These are phyloP conservation scores for Mycena maculata DNA, from an alignment of 768 basidiomycete genomes.

Conservation along the genomic window DNA sequence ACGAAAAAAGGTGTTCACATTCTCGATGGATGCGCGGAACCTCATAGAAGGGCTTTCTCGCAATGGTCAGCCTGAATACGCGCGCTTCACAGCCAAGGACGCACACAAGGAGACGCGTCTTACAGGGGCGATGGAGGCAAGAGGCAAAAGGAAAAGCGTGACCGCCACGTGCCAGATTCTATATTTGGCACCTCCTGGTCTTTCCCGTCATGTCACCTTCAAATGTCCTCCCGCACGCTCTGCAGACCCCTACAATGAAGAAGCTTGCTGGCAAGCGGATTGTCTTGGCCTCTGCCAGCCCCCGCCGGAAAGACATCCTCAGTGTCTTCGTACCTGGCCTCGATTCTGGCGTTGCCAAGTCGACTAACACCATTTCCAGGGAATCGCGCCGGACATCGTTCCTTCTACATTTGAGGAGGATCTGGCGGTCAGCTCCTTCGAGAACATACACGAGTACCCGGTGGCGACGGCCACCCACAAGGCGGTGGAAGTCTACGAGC, in stretches of 20 bases:
- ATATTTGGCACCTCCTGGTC: background rate
- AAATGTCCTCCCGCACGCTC: constrained; percentile 68
- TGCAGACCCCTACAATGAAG: constrained; percentile 68
- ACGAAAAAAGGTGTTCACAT: constrained; percentile 69
- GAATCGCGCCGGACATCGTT: constrained; percentile 73
- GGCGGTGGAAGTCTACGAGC: constrained; percentile 88
- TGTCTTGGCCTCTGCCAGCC: constrained; percentile 88
- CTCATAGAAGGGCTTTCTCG: constrained; percentile 55
- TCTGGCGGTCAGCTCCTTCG: constrained; percentile 73
- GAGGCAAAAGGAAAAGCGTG: background rate
- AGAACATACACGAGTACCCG: constrained; percentile 78
- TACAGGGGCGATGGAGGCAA: background rate
- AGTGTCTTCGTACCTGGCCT: constrained; percentile 71
- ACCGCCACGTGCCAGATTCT: background rate
- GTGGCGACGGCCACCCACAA: constrained; percentile 82
- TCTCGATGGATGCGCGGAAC: constrained; percentile 69
- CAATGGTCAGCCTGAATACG: background rate
- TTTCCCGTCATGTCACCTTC: constrained; percentile 17
- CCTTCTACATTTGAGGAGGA: constrained; percentile 87
- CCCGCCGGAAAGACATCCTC: constrained; percentile 87
- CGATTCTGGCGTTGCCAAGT: background rate
- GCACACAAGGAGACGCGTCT: constrained; percentile 2
- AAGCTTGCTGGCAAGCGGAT: constrained; percentile 83
- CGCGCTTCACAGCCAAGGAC: background rate
- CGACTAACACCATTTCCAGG: constrained; percentile 31